Base-by-base conservation (phyloP, 352 stramenopile species). In the Globisporangium paroecandrum region DNA sequence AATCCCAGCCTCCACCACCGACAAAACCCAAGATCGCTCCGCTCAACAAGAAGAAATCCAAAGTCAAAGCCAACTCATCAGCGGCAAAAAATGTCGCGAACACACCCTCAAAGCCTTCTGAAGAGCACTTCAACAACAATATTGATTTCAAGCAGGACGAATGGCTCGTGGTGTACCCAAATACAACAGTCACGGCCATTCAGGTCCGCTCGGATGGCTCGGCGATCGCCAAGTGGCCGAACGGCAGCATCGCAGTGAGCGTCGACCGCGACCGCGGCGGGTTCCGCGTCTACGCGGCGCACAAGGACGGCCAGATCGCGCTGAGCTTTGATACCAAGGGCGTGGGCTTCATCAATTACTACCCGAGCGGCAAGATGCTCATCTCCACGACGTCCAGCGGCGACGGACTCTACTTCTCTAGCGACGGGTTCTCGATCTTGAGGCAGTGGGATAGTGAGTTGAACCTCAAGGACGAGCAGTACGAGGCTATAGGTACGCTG, bases 321-420 rank as follows among this genome's bases (percentile, higher is more conserved):
- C 63, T 94, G 32, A 94, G 83, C 55, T 87, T 94, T 34, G 83
- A 92, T 47, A 68, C 77, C 2, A 60, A 63, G 6, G 85, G 85
- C 34, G 85, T 92, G 0, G 85, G 85, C 15, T 92, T 94, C 47
- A 77, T 92, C 62, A 94, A 94, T 64, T 89, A 90, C 59, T 80
- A 91, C 34, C 82, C 85, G 27, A 90, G 78, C n/a, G 83, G 85
- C 10, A 78, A 81, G 18, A 90, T 82, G 64, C 76, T 94, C 64
- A 66, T 94, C 6, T 94, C 83, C 12, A 94, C 85, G 12, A 90
- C 83, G 6, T 89, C 79, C 0, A 73, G 70, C 29, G 82, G 85
- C 41, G 73, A 90, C 59, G 83, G 85, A 0, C 59, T 94, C 32
- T 71, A 79, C 34, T 88, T 94, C 59, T 84, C 82, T 0, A 67